phyloP scores from a whole-genome alignment of 2,329 filamentous ascomycete species.

The Pseudogymnoascus sp. region DNA sequence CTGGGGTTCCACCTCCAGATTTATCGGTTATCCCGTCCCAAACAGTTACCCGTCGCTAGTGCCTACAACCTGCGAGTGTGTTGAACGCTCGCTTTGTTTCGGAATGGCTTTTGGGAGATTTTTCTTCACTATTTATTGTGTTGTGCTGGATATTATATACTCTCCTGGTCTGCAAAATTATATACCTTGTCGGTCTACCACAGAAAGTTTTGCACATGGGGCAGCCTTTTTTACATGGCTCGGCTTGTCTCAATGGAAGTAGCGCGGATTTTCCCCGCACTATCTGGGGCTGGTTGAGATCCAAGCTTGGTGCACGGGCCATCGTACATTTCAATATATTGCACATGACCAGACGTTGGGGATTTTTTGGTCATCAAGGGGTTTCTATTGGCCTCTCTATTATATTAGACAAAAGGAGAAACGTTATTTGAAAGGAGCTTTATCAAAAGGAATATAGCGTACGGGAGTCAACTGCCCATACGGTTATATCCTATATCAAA shows the following conservation, averaged over 20 bases:
- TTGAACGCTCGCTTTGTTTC: neutral
- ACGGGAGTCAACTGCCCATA: neutral
- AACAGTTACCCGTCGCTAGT: conserved; percentile 6
- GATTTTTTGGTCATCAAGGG: neutral
- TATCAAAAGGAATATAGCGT: neutral
- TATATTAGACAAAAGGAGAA: neutral
- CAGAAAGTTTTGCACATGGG: neutral
- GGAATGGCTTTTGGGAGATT: neutral
- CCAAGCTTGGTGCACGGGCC: neutral
- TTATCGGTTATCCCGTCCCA: conserved; percentile 1
- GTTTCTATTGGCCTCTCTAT: neutral
- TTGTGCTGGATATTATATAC: neutral
- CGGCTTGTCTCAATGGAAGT: conserved; percentile 3
- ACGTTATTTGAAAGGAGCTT: neutral
- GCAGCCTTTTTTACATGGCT: neutral
- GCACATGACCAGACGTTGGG: neutral
- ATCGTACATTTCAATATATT: neutral
- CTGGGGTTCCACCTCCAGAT: neutral
- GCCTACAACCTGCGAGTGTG: neutral
- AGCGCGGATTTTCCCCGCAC: neutral
- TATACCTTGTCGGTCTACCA: conserved; percentile 1
- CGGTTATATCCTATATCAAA: neutral
- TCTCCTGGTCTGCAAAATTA: neutral
- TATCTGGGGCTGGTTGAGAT: neutral
- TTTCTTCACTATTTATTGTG: neutral